phyloP scores from a whole-genome alignment of 192 early-diverging fungal genomes.

The Gamsiella multidivaricata region DNA sequence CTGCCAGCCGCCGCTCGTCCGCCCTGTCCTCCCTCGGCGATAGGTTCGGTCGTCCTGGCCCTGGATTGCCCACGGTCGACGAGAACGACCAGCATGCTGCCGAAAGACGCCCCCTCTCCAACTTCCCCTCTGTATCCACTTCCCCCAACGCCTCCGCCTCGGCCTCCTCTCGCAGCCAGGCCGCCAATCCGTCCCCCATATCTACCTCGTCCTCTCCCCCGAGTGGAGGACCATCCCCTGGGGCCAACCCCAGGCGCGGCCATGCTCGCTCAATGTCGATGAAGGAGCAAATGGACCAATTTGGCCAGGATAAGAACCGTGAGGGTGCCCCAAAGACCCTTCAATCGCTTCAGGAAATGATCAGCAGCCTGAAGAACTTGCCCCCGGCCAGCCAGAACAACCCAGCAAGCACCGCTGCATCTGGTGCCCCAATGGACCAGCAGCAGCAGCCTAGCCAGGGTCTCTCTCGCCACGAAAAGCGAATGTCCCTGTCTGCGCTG shows the following conservation, averaged over 20 bases:
- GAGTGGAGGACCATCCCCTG: background rate
- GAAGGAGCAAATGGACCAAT: slow-evolving; percentile 50
- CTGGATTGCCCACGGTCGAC: slow-evolving; percentile 42
- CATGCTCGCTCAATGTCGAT: slow-evolving; percentile 41
- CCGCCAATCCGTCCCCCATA: background rate
- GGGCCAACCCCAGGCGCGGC: slow-evolving; percentile 4
- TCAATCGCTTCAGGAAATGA: slow-evolving; percentile 66
- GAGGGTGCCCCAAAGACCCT: slow-evolving; percentile 56
- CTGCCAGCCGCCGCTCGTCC: slow-evolving; percentile 37
- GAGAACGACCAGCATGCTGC: slow-evolving; percentile 17
- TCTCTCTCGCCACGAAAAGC: slow-evolving; percentile 49
- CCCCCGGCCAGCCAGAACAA: slow-evolving; percentile 37
- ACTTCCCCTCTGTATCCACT: background rate
- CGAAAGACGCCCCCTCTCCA: slow-evolving; percentile 4
- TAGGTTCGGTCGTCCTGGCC: slow-evolving; percentile 33
- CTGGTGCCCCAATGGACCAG: background rate
- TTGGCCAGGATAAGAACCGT: slow-evolving; percentile 42
- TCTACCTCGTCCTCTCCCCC: background rate
- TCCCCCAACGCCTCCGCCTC: background rate
- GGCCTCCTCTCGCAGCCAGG: background rate
- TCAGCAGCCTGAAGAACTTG: slow-evolving; percentile 63
- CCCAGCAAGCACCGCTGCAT: background rate
- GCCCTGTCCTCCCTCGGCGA: slow-evolving; percentile 21
- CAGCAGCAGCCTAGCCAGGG: background rate
- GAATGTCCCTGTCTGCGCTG: slow-evolving; percentile 44